These are phyloP conservation scores for Boletus rubroflammeus DNA, from an alignment of 768 basidiomycete genomes.

Conservation along the genomic window DNA sequence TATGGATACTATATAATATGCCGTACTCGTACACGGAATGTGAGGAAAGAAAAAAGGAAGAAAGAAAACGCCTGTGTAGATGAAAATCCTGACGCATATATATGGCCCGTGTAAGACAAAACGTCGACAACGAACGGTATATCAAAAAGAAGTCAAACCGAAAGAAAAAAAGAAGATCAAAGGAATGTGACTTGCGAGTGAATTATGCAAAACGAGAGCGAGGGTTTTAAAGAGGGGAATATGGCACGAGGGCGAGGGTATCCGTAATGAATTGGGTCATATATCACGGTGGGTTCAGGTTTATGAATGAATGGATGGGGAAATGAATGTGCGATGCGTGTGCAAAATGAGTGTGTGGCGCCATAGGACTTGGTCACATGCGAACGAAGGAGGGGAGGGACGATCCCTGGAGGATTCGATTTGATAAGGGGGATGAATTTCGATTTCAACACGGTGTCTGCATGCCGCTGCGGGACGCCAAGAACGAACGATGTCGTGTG, in stretches of 20 bases:
- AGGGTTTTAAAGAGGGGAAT: background rate
- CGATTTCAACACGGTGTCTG: background rate
- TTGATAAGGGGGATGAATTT: background rate
- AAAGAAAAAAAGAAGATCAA: background rate
- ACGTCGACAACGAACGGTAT: background rate
- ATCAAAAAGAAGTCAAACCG: background rate
- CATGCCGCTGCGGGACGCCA: background rate
- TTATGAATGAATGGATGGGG: background rate
- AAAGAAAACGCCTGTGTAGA: background rate
- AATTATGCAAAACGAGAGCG: background rate
- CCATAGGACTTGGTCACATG: background rate
- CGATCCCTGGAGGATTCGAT: background rate
- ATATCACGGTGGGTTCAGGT: no score
- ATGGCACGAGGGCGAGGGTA: background rate
- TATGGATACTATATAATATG: background rate
- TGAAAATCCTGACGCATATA: background rate
- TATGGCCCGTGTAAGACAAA: background rate
- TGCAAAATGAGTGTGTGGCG: background rate
- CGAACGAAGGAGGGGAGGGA: background rate
- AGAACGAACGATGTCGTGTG: background rate
- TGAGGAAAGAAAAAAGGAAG: background rate
- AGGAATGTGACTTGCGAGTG: background rate
- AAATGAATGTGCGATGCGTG: background rate
- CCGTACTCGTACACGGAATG: constrained; percentile 3
- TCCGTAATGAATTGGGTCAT: background rate